Conservation (phyloP, 371 early-diverging fungal genomes). For the Apophysomyces variabilis region DNA sequence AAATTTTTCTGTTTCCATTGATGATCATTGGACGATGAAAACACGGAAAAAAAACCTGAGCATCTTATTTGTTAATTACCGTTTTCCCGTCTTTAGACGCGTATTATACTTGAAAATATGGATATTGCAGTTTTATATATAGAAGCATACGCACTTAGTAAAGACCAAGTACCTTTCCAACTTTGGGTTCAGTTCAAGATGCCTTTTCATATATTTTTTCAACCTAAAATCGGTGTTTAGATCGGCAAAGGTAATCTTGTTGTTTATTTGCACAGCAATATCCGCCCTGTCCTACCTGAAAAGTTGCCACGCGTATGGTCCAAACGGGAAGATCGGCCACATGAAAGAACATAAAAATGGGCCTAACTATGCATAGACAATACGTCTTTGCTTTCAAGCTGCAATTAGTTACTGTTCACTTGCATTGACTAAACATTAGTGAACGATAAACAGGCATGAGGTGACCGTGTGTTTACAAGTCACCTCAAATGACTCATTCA, state of each 20-base stretch:
- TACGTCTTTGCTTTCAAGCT: not conserved
- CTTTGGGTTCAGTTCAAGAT: no score
- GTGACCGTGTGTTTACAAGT: conserved; percentile 7
- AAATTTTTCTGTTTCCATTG: not conserved
- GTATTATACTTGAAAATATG: no score
- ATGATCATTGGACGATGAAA: not conserved
- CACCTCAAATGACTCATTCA: conserved; percentile 2
- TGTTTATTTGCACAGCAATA: not conserved
- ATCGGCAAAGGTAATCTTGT: conserved; percentile 9
- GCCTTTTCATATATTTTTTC: no score
- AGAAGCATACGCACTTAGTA: not conserved
- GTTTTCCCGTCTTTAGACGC: not conserved
- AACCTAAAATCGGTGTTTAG: not conserved
- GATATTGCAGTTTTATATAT: not conserved
- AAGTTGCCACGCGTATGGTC: not conserved
- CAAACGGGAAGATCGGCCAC: not conserved
- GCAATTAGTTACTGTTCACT: not conserved
- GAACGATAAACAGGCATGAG: not conserved
- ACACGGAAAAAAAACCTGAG: not conserved
- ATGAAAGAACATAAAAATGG: not conserved
- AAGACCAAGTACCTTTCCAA: no score
- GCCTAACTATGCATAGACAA: not conserved
- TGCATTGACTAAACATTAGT: not conserved
- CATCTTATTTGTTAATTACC: not conserved
- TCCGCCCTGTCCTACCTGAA: no score